Conservation (phyloP, 306 rosid genomes). For the Malus asiatica region DNA sequence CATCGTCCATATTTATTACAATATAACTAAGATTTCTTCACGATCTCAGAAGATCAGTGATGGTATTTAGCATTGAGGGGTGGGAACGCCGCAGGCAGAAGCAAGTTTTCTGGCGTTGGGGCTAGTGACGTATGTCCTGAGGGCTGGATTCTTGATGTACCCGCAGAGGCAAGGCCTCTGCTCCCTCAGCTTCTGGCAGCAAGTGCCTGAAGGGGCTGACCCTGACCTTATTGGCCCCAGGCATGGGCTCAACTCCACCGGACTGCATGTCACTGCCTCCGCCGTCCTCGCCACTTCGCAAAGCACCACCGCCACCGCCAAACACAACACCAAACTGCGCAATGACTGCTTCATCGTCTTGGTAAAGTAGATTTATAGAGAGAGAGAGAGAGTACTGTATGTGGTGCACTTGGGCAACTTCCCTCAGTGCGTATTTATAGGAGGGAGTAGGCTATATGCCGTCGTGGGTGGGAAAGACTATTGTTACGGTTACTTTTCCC, state of each 20-base stretch:
- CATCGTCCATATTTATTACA: neutral
- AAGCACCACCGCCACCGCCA: neutral
- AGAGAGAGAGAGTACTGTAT: neutral
- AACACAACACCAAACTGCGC: constrained; percentile 2
- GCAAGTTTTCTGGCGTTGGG: constrained; percentile 36
- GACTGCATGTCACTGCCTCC: constrained; percentile 10
- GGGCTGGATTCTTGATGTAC: constrained; percentile 42
- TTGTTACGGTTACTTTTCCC: too few relatives aligned
- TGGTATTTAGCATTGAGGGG: constrained; percentile 26
- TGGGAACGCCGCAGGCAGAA: constrained; percentile 33
- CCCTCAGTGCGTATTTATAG: neutral
- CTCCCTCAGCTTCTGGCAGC: constrained; percentile 50
- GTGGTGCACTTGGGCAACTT: neutral
- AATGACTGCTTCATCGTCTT: neutral
- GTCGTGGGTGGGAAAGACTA: neutral
- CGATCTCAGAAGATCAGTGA: neutral
- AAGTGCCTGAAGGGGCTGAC: constrained; percentile 24
- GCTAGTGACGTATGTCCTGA: constrained; percentile 25
- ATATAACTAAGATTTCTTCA: neutral
- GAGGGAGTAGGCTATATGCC: neutral
- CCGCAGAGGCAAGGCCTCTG: constrained; percentile 58
- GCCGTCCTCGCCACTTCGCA: neutral
- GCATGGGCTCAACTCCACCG: constrained; percentile 20
- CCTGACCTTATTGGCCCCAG: neutral
- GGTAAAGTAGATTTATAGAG: neutral